Evolutionary conservation across 2,329 filamentous ascomycete genomes (phyloP).

Genomic region (Alternaria arborescens): DNA sequence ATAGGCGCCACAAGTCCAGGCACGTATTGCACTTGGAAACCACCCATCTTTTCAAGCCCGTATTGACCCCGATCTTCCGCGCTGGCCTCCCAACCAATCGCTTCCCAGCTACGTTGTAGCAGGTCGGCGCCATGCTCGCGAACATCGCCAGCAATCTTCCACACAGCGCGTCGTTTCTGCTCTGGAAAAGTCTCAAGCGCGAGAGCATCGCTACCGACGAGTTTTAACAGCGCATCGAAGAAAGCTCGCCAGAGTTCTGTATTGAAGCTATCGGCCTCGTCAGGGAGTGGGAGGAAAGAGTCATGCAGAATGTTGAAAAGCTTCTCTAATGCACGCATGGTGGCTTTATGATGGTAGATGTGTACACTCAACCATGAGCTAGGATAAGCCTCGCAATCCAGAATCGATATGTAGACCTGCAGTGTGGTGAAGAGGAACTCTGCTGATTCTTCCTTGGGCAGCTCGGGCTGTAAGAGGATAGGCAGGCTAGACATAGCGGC

Average conservation of each 20-base stretch:
- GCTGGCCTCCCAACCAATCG: constrained; percentile 94
- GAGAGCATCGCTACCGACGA: constrained; percentile 87
- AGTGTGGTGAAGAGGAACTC: constrained; percentile 80
- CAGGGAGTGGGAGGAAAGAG: constrained; percentile 83
- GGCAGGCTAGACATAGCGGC: constrained; percentile 81
- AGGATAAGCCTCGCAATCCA: constrained; percentile 90
- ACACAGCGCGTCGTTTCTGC: constrained; percentile 93
- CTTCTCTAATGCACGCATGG: constrained; percentile 85
- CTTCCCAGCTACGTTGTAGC: constrained; percentile 86
- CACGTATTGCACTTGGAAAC: constrained; percentile 98
- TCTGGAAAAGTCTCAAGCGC: constrained; percentile 96
- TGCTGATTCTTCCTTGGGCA: constrained; percentile 76
- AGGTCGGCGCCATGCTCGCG: constrained; percentile 89
- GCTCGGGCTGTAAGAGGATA: constrained; percentile 77
- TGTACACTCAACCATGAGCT: constrained; percentile 89
- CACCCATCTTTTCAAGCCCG: constrained; percentile 83
- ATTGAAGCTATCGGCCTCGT: constrained; percentile 90
- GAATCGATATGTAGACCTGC: constrained; percentile 85
- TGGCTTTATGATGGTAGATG: constrained; percentile 91
- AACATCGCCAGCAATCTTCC: constrained; percentile 98
- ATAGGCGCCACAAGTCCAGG: constrained; percentile 90
- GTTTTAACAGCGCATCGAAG: constrained; percentile 86
- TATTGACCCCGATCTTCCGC: constrained; percentile 80
- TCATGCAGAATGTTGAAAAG: constrained; percentile 82
- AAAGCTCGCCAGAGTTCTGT: constrained; percentile 94